Percentiles rank a stretch among this genome's conserved stretches.
Conservation (phyloP, 1,139 yeast genomes). For the Nakaseomyces uthaithaninus region DNA sequence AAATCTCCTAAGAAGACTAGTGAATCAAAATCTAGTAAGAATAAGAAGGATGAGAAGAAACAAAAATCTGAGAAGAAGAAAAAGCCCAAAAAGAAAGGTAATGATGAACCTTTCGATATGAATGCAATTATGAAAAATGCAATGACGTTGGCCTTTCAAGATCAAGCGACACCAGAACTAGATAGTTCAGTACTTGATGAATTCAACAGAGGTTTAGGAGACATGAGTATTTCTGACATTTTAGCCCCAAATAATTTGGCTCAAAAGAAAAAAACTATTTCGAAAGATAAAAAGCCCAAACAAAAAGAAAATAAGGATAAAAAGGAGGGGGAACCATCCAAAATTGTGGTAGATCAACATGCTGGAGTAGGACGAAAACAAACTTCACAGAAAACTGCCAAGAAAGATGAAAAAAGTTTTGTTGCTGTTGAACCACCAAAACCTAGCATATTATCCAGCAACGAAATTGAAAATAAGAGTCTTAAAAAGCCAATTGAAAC, state of each 20-base stretch:
- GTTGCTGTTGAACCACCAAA: background rate
- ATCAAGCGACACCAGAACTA: conserved; percentile 21
- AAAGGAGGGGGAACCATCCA: conserved; percentile 7
- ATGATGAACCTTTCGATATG: conserved; percentile 43
- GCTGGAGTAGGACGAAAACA: background rate
- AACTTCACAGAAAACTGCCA: background rate
- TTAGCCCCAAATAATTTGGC: conserved; percentile 23
- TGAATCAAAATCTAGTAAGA: background rate
- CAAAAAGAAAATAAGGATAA: conserved; percentile 23
- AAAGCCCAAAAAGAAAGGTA: conserved; percentile 10
- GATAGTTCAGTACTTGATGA: conserved; percentile 40
- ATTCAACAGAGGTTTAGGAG: conserved; percentile 48
- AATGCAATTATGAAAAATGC: conserved; percentile 68
- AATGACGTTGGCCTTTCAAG: conserved; percentile 51
- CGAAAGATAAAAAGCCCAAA: conserved; percentile 24
- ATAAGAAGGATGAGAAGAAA: conserved; percentile 1
- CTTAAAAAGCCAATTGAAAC: too few species aligned
- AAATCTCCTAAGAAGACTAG: background rate
- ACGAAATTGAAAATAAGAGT: too few species aligned
- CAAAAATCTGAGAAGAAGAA: conserved; percentile 5
- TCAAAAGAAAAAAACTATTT: conserved; percentile 16
- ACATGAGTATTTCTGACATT: conserved; percentile 36
- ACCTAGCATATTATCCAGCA: too few species aligned
- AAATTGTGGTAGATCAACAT: background rate
- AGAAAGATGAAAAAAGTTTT: background rate